A percentile compares a stretch with the other conserved stretches of the same genome.
Evolutionary conservation across 192 early-diverging fungal species (phyloP).

Genomic region (Linnemannia hyalina): DNA sequence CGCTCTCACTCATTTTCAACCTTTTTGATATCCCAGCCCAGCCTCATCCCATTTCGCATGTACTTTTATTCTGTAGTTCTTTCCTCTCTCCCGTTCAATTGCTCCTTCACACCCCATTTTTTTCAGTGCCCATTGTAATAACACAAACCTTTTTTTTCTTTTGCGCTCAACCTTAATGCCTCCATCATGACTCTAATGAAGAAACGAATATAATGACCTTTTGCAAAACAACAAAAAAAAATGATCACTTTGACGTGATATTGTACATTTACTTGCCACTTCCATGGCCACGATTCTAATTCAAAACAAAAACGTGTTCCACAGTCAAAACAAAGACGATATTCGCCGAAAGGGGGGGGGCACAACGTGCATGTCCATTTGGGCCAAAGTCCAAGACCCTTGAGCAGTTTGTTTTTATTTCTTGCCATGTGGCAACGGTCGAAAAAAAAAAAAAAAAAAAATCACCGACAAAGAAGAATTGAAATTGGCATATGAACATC

Average conservation of each 20-base stretch:
- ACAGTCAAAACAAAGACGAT: no score
- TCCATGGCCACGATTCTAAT: no score
- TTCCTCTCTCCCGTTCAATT: background rate
- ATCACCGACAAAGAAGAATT: background rate
- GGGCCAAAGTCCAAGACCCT: no score
- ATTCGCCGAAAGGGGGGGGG: no score
- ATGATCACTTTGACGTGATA: no score
- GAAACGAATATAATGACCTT: no score
- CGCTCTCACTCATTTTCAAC: background rate
- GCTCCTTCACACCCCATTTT: background rate
- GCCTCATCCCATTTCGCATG: background rate
- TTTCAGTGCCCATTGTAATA: background rate
- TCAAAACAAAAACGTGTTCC: no score
- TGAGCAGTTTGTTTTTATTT: background rate
- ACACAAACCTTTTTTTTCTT: background rate
- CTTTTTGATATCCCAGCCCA: background rate
- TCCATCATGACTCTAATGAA: background rate
- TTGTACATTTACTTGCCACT: no score
- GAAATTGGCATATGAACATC: no score
- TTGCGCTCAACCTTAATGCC: background rate
- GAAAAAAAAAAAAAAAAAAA: background rate
- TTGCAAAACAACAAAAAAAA: no score
- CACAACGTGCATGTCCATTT: no score
- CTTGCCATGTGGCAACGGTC: background rate
- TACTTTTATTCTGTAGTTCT: slow-evolving; percentile 11